Conservation (phyloP, 208 protist species). For the Trypanosoma boissoni region DNA sequence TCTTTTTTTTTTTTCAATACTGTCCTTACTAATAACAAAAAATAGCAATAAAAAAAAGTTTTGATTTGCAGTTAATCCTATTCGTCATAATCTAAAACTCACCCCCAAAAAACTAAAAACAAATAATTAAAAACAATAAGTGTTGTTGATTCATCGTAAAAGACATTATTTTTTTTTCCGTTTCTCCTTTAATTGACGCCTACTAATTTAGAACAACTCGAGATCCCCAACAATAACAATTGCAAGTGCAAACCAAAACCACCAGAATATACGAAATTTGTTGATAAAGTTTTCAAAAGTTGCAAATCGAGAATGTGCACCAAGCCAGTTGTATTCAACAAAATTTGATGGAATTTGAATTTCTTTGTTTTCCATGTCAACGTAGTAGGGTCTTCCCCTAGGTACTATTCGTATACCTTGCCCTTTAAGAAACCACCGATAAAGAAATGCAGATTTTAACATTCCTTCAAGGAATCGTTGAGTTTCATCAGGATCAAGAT, state of each 20-base stretch:
- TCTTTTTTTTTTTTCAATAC: neutral
- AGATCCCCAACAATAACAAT: constrained; percentile 82
- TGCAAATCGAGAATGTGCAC: constrained; percentile 59
- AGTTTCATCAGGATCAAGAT: constrained; percentile 75
- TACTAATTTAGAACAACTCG: constrained; percentile 52
- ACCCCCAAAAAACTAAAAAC: constrained; percentile 1
- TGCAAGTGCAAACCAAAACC: constrained; percentile 78
- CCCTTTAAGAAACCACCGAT: constrained; percentile 81
- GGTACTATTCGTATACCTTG: constrained; percentile 72
- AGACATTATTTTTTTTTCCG: too few relatives aligned
- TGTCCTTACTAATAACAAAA: neutral
- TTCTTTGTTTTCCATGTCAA: constrained; percentile 72
- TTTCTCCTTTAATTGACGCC: neutral
- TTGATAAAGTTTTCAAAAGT: constrained; percentile 52
- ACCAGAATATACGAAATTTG: constrained; percentile 68
- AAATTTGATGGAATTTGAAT: constrained; percentile 86
- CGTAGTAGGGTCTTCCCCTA: constrained; percentile 64
- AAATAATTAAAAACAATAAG: constrained; percentile 8
- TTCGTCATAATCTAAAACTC: neutral
- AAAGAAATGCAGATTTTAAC: constrained; percentile 68
- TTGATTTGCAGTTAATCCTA: neutral
- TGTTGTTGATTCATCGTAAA: neutral
- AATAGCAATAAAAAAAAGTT: neutral
- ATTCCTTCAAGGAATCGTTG: constrained; percentile 64
- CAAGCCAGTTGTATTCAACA: constrained; percentile 80